These are phyloP conservation scores for Claviceps africana DNA, from an alignment of 2,329 filamentous ascomycete species.

Conservation along the genomic window DNA sequence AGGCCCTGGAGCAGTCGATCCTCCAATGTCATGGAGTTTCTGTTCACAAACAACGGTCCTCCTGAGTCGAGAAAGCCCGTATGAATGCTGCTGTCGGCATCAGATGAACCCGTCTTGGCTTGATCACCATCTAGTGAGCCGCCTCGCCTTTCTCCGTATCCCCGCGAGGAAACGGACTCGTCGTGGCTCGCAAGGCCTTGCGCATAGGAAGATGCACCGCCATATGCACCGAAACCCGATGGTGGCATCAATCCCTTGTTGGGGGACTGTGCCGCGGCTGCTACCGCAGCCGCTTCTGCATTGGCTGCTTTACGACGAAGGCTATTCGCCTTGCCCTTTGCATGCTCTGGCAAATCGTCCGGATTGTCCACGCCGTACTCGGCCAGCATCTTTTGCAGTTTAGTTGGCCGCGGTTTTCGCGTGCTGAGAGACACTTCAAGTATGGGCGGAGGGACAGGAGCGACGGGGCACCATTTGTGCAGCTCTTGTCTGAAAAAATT, in stretches of 20 bases:
- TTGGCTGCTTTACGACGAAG: constrained; percentile 58
- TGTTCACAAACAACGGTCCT: constrained; percentile 27
- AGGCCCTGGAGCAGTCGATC: constrained; percentile 35
- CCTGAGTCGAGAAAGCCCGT: constrained; percentile 29
- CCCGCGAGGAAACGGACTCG: constrained; percentile 5
- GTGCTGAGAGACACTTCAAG: constrained; percentile 82
- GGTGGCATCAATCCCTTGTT: constrained; percentile 11
- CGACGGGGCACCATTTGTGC: constrained; percentile 87
- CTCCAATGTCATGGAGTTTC: constrained; percentile 30
- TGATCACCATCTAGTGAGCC: constrained; percentile 9
- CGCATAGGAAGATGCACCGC: constrained; percentile 14
- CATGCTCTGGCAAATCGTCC: constrained; percentile 73
- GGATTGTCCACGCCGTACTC: constrained; percentile 81
- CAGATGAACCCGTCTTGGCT: constrained; percentile 24
- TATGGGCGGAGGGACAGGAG: constrained; percentile 71
- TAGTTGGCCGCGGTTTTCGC: constrained; percentile 87
- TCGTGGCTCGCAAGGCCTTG: constrained; percentile 6
- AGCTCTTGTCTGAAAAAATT: constrained; percentile 95
- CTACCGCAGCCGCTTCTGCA: constrained; percentile 36
- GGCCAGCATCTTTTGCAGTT: constrained; percentile 86
- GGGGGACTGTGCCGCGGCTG: constrained; percentile 22
- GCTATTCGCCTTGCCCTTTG: constrained; percentile 64
- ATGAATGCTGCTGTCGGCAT: constrained; percentile 26
- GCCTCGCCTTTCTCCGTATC: not conserved
- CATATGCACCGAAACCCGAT: constrained; percentile 11